Evolutionary conservation across 2,329 filamentous ascomycete genomes (phyloP), one percentile per base, ranked within the genome.

Genomic region (Cladophialophora carrionii): DNA sequence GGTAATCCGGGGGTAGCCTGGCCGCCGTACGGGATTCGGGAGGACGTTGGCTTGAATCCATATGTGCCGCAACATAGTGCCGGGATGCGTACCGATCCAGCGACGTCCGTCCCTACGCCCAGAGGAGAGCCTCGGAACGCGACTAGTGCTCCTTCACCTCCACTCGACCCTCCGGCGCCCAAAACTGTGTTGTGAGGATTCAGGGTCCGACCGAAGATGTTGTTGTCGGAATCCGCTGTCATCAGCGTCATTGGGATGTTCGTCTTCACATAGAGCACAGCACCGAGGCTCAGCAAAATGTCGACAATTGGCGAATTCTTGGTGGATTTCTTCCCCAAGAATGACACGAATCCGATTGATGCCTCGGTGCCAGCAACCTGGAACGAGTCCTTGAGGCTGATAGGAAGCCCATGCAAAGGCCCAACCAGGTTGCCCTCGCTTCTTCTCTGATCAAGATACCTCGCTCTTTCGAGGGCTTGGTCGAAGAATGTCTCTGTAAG

Each of bases 161-260:
- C 77, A 14, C 75, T 78, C 14, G 74, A 76, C 2, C 77, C 77
- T 24, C 77, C 77, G 1, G 76, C 71, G 0, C 72, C 73, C 3
- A 78, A 53, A 3, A 54, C 56, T 1, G 71, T 74, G 57, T 78
- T 78, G 62, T 73, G 71, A 1, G 79, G 79, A 63, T 81, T 81
- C 22, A 78, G 65, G 0, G 76, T 77, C 10, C 78, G 72, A 2
- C 79, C 78, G 48, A 79, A 78, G 12, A 81, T 71, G 68, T 80
- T 79, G 61, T 80, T 80, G 12, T 77, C 65, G 1, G 75, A 77
- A 37, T 80, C 78, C 14, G 71, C 72, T 0, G 74, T 74, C 80
- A 84, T 81, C 68, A 86, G 77, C 0, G 82, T 84, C 65, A 83
- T 81, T 2, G 84, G 83, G 1, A 85, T 74, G 65, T 85, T 85